Base-by-base conservation (phyloP, 257 asterid species). In the Plantago elongata region DNA sequence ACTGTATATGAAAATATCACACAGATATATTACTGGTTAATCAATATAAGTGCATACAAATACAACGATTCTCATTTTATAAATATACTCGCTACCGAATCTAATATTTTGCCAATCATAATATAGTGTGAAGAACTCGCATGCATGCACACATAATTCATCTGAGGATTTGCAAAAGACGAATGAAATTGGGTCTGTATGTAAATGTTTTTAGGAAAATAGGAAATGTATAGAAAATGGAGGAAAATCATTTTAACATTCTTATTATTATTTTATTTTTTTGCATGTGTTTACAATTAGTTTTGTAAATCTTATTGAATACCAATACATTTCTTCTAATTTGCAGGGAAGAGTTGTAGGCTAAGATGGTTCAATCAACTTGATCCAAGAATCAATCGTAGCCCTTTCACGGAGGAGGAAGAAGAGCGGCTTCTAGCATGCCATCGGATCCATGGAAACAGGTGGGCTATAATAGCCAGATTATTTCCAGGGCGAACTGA, bases 321-420 rank as follows among this genome's bases (percentile, higher is more conserved):
- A 7, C 40, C 58, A 40, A 14, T 22, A 8, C 30, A 34, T 54
- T 38, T 67, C 11, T 61, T 64, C 9, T 22, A 22, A 22, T 22
- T 22, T 22, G 47, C 80, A 87, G 97, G 97, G 17, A 90, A 90
- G 78, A 90, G 97, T 22, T 90, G 97, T 69, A 81, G 97, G 85
- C 77, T 90, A 73, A 81, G 97, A 74, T 90, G 97, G 97, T 90
- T 79, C 80, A 90, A 90, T 76, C 97, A 90, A 56, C 65, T 90
- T 63, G 97, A 90, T 72, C 95, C 97, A 57, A 79, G 89, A 69
- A 84, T 90, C 38, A 90, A 87, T 51, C 85, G 91, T 13, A 84
- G 69, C 66, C 94, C 97, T 2, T 90, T 90, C 77, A 84, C 95
- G 5, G 92, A 79, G 57, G 94, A 81, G 70, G 97, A 89, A 60